Conservation (phyloP, 345 rosid species). For the Rhizophora mangle region DNA sequence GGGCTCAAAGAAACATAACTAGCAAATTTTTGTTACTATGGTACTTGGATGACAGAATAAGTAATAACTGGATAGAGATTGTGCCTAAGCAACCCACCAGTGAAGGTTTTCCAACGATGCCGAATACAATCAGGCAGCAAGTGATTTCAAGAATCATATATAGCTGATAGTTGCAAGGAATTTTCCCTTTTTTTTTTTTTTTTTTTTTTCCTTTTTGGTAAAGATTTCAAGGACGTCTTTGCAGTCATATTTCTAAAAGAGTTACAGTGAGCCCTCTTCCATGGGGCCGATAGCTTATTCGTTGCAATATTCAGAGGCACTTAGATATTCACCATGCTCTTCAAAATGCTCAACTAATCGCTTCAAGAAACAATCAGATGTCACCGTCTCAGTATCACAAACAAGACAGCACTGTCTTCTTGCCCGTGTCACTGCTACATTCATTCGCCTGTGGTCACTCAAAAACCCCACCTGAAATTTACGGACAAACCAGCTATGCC, state of each 20-base stretch:
- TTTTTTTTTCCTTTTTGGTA: no score
- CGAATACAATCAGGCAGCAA: neutral
- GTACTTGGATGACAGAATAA: no score
- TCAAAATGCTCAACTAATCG: slow-evolving; percentile 80
- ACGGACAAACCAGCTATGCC: slow-evolving; percentile 6
- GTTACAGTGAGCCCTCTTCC: slow-evolving; percentile 2
- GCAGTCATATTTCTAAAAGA: neutral
- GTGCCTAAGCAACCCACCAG: no score
- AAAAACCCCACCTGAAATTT: slow-evolving; percentile 71
- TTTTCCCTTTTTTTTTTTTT: no score
- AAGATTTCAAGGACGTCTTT: no score
- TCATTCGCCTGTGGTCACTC: slow-evolving; percentile 82
- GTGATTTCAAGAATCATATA: neutral
- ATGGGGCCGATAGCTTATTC: slow-evolving; percentile 20
- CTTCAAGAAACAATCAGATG: slow-evolving; percentile 63
- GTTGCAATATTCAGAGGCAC: slow-evolving; percentile 74
- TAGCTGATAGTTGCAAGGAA: no score
- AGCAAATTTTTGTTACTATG: neutral
- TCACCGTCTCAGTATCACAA: slow-evolving; percentile 88
- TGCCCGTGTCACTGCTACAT: slow-evolving; percentile 90
- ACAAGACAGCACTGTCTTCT: slow-evolving; percentile 91
- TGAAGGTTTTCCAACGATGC: neutral
- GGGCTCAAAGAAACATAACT: neutral
- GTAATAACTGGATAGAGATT: no score
- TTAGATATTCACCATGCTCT: slow-evolving; percentile 86